These are phyloP conservation scores for Colletotrichum musicola DNA, from an alignment of 2,329 filamentous ascomycete species.

Conservation along the genomic window DNA sequence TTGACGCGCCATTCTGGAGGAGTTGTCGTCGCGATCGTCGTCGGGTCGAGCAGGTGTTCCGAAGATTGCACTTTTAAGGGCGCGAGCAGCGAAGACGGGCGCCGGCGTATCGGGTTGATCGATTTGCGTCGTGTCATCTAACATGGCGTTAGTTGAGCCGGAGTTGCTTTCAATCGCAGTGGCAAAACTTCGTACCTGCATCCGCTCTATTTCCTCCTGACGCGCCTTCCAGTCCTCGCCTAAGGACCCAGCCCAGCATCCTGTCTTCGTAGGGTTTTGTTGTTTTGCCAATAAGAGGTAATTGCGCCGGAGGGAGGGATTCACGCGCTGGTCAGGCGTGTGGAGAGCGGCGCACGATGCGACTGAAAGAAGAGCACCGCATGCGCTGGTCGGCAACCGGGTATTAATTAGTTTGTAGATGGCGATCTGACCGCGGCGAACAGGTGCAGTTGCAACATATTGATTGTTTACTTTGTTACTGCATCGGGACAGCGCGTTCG, in stretches of 20 bases:
- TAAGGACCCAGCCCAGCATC: constrained; percentile 74
- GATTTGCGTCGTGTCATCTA: constrained; percentile 59
- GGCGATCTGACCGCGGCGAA: constrained; percentile 37
- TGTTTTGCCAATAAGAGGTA: background rate
- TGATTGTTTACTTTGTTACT: constrained; percentile 45
- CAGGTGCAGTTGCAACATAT: constrained; percentile 23
- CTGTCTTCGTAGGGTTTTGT: constrained; percentile 18
- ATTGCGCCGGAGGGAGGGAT: background rate
- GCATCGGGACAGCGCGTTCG: constrained; percentile 41
- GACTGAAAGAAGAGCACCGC: constrained; percentile 17
- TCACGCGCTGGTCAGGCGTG: constrained; percentile 10
- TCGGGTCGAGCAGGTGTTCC: constrained; percentile 64
- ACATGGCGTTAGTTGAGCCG: background rate
- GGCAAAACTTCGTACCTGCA: constrained; percentile 36
- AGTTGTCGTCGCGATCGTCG: constrained; percentile 48
- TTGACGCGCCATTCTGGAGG: constrained; percentile 24
- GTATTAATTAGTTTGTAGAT: constrained; percentile 26
- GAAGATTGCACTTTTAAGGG: constrained; percentile 73
- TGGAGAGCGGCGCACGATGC: constrained; percentile 15
- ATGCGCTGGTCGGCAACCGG: constrained; percentile 25
- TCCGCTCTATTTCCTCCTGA: constrained; percentile 48
- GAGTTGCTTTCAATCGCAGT: background rate
- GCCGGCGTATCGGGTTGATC: constrained; percentile 75
- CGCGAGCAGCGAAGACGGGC: constrained; percentile 75
- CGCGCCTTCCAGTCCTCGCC: constrained; percentile 57